phyloP scores from a whole-genome alignment of 202 grass and related monocot species.

The Setaria italica region DNA sequence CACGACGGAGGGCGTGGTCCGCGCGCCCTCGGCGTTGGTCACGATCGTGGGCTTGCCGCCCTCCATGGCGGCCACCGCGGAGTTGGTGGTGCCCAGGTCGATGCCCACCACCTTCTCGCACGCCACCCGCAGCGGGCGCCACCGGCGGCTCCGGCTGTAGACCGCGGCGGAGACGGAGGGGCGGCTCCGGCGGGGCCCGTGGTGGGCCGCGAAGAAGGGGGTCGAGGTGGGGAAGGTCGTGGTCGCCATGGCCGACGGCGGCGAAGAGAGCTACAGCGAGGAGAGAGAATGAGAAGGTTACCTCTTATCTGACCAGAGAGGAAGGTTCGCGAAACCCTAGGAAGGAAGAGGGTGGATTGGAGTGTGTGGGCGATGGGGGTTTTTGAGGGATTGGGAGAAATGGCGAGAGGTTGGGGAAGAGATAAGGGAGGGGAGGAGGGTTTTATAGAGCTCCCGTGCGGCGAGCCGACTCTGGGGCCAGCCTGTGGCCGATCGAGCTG shows the following conservation, averaged over 20 bases:
- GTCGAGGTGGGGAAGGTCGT: constrained; percentile 51
- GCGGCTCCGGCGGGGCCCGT: constrained; percentile 30
- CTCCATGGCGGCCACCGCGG: constrained; percentile 78
- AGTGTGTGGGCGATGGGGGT: neutral
- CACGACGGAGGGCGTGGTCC: constrained; percentile 85
- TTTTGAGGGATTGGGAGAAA: constrained; percentile 12
- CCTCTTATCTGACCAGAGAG: no score
- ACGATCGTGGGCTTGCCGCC: constrained; percentile 89
- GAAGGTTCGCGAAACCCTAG: constrained; percentile 45
- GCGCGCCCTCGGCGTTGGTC: constrained; percentile 77
- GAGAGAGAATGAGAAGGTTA: neutral
- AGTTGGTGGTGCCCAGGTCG: constrained; percentile 89
- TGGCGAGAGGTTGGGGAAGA: constrained; percentile 38
- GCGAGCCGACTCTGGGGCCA: constrained; percentile 23
- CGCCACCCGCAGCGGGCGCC: constrained; percentile 60
- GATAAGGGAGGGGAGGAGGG: constrained; percentile 42
- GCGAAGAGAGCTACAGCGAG: neutral
- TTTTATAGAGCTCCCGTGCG: constrained; percentile 41
- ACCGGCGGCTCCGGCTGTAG: constrained; percentile 50
- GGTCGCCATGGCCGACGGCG: constrained; percentile 42
- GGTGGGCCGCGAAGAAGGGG: constrained; percentile 51
- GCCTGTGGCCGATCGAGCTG: neutral
- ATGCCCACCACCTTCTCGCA: constrained; percentile 87
- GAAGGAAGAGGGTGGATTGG: constrained; percentile 21
- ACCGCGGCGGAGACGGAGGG: constrained; percentile 21